Percentiles rank a stretch among this genome's conserved stretches.
Conservation (phyloP, 208 protist species). For the Herpetomonas tarakana region DNA sequence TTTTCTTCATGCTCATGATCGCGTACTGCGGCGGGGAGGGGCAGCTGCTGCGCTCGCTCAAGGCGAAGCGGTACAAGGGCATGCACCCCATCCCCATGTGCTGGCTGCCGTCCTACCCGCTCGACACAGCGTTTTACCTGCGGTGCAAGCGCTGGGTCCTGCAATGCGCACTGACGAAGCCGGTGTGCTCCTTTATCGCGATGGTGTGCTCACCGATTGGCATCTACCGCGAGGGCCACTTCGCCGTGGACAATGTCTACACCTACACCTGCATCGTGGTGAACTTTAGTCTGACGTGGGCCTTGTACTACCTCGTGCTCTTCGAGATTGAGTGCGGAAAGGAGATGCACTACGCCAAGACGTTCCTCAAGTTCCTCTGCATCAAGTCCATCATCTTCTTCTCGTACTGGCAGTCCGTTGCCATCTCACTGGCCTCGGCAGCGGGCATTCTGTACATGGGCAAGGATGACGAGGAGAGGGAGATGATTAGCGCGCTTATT, state of each 20-base stretch:
- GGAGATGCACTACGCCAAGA: slow-evolving; percentile 80
- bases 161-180: slow-evolving; percentile 89
- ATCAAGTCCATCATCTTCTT: slow-evolving; percentile 91
- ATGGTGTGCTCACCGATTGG: slow-evolving; percentile 61
- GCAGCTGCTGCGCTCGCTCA: slow-evolving; percentile 73
- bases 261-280: slow-evolving; percentile 82
- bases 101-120: slow-evolving; percentile 53
- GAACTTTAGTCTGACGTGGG: slow-evolving; percentile 76
- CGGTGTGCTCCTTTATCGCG: slow-evolving; percentile 59
- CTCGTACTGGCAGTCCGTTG: slow-evolving; percentile 84
- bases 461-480: slow-evolving; percentile 24
- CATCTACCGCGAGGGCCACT: slow-evolving; percentile 70
- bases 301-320: slow-evolving; percentile 86
- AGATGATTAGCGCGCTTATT: slow-evolving; percentile 49
- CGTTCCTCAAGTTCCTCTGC: slow-evolving; percentile 86
- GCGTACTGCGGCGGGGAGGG: slow-evolving; percentile 85
- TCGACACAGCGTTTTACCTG: slow-evolving; percentile 76
- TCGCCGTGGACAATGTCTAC: slow-evolving; percentile 62
- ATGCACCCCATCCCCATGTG: slow-evolving; percentile 74
- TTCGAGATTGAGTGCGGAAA: slow-evolving; percentile 82
- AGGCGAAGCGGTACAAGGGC: slow-evolving; percentile 67
- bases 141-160: slow-evolving; percentile 88
- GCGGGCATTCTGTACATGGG: slow-evolving; percentile 53
- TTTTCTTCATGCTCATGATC: slow-evolving; percentile 90
- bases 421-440: slow-evolving; percentile 46